Evolutionary conservation across 805 yeast genomes (phyloP).

Genomic region (Suhomyces faveliae): DNA sequence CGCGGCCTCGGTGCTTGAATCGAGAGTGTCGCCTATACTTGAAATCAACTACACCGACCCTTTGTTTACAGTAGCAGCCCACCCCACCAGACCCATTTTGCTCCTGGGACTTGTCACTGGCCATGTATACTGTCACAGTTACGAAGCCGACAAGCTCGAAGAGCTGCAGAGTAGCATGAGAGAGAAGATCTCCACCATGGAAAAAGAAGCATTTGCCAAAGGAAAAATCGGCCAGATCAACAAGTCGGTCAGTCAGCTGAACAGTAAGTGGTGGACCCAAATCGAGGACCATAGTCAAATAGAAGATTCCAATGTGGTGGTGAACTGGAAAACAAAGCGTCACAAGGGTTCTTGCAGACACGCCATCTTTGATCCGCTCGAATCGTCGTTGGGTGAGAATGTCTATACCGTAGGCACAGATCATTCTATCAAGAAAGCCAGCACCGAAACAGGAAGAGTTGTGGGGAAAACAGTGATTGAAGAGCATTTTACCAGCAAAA

Average conservation of each 20-base stretch:
- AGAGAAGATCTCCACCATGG: conserved; percentile 19
- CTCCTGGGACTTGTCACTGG: conserved; percentile 83
- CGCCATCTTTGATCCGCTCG: conserved; percentile 58
- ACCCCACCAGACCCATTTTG: conserved; percentile 66
- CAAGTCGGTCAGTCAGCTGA: conserved; percentile 32
- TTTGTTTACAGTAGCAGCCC: conserved; percentile 73
- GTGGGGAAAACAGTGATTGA: conserved; percentile 45
- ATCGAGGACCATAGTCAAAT: conserved; percentile 26
- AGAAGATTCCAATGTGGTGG: conserved; percentile 28
- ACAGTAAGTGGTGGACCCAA: conserved; percentile 48
- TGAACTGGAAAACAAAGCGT: conserved; percentile 81
- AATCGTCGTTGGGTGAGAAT: conserved; percentile 43
- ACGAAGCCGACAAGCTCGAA: conserved; percentile 50
- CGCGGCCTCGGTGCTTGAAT: conserved; percentile 32
- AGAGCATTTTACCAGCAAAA: conserved; percentile 17
- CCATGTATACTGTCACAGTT: conserved; percentile 59
- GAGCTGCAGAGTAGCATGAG: conserved; percentile 23
- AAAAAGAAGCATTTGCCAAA: conserved; percentile 24
- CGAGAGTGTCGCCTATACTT: conserved; percentile 41
- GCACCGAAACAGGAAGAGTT: conserved; percentile 72
- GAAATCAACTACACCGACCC: conserved; percentile 57
- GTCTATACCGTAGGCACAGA: conserved; percentile 79
- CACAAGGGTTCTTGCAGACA: conserved; percentile 88
- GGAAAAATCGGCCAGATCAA: conserved; percentile 22
- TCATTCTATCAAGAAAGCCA: conserved; percentile 71